A percentile compares a stretch with the other conserved stretches of the same genome.
Conservation (phyloP, 1,139 yeast genomes). For the Geotrichum cucujoidarum region DNA sequence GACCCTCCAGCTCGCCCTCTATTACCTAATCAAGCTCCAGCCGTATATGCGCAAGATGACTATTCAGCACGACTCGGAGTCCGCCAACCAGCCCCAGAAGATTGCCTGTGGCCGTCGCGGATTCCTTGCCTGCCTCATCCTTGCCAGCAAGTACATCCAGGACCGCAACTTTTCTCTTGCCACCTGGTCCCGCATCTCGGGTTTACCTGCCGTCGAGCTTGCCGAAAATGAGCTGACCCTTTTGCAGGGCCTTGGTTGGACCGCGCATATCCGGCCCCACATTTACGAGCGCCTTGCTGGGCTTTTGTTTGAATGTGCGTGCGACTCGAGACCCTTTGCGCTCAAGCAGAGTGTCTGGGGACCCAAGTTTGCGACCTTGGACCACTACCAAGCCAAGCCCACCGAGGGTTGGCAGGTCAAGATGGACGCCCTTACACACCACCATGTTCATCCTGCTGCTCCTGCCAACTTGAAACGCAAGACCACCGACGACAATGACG, state of each 20-base stretch:
- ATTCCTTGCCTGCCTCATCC: constrained; percentile 59
- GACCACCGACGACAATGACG: not conserved
- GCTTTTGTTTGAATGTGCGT: constrained; percentile 33
- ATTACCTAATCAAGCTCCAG: constrained; percentile 51
- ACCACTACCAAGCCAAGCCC: not conserved
- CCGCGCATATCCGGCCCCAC: constrained; percentile 47
- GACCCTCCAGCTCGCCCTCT: constrained; percentile 62
- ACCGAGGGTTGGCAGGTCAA: not conserved
- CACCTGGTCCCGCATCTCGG: constrained; percentile 76
- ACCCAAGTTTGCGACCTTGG: not conserved
- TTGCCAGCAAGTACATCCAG: constrained; percentile 67
- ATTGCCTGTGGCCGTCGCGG: constrained; percentile 56
- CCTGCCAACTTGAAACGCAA: not conserved
- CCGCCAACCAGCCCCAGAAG: constrained; percentile 2
- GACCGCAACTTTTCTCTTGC: constrained; percentile 65
- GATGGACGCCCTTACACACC: not conserved
- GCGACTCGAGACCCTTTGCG: not conserved
- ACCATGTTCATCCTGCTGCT: too few relatives aligned
- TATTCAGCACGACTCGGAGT: not conserved
- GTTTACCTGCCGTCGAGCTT: constrained; percentile 49
- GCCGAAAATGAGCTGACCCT: constrained; percentile 52
- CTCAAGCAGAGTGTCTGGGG: constrained; percentile 4
- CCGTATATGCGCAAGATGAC: constrained; percentile 27
- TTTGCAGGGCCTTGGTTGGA: constrained; percentile 51
- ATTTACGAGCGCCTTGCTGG: constrained; percentile 51